These are phyloP conservation scores for Kodamaea nitidulidarum DNA, from an alignment of 805 yeast genomes.

Conservation along the genomic window DNA sequence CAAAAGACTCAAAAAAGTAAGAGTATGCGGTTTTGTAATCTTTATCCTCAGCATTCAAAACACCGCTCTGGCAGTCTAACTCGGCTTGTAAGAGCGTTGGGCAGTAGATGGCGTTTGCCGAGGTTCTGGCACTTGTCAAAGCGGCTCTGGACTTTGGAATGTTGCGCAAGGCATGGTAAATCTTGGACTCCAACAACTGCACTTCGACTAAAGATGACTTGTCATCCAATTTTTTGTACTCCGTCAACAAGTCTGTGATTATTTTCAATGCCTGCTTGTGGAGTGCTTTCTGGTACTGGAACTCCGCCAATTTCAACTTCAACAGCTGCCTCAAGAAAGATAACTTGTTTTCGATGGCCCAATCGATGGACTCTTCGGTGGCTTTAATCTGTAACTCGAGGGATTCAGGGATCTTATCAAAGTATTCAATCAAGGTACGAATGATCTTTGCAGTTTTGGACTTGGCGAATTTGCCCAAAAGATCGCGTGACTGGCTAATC, in stretches of 20 bases:
- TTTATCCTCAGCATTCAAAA: conserved; percentile 92
- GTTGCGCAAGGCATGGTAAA: conserved; percentile 87
- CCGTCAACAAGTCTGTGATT: conserved; percentile 67
- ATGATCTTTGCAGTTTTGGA: conserved; percentile 93
- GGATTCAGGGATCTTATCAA: conserved; percentile 59
- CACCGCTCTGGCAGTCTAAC: conserved; percentile 91
- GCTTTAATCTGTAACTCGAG: conserved; percentile 68
- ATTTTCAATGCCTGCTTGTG: conserved; percentile 70
- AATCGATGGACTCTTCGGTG: conserved; percentile 75
- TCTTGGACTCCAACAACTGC: conserved; percentile 84
- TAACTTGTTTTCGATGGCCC: conserved; percentile 83
- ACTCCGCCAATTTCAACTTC: conserved; percentile 75
- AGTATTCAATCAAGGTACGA: conserved; percentile 71
- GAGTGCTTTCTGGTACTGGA: conserved; percentile 61
- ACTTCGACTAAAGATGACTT: conserved; percentile 94
- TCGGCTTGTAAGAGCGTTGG: conserved; percentile 94
- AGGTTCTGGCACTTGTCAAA: conserved; percentile 89
- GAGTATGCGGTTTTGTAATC: conserved; percentile 96
- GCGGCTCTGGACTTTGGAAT: conserved; percentile 89
- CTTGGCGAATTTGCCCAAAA: conserved; percentile 81
- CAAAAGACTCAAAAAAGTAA: conserved; percentile 92
- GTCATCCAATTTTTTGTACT: conserved; percentile 92
- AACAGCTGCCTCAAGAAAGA: conserved; percentile 84
- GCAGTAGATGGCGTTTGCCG: conserved; percentile 95
- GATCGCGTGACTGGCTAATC: conserved; percentile 61